Percentiles rank a stretch among this genome's conserved stretches.
Evolutionary conservation across 2,329 filamentous ascomycete species (phyloP).

Genomic region (Teratosphaeriaceae sp.): DNA sequence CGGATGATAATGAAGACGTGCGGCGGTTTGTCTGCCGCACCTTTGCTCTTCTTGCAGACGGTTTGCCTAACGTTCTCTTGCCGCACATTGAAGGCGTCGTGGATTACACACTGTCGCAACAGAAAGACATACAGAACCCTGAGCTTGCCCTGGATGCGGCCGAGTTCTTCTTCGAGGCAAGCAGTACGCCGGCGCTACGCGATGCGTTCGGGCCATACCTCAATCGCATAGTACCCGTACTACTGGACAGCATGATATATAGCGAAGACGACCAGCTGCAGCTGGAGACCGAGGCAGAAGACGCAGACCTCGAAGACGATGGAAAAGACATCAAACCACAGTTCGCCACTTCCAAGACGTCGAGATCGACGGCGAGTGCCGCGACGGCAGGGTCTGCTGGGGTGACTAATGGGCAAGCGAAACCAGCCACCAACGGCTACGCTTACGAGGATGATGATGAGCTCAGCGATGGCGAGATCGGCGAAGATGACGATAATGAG

Average conservation of each 20-base stretch:
- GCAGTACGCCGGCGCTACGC: slow-evolving; percentile 78
- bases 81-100: slow-evolving; percentile 85
- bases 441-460: slow-evolving; percentile 57
- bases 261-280: slow-evolving; percentile 86
- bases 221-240: slow-evolving; percentile 76
- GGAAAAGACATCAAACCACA: slow-evolving; percentile 86
- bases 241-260: slow-evolving; percentile 94
- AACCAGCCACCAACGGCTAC: slow-evolving; percentile 30
- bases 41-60: slow-evolving; percentile 87
- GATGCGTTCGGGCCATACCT: slow-evolving; percentile 70
- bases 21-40: slow-evolving; percentile 88
- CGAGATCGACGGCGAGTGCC: slow-evolving; percentile 50
- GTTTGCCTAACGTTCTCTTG: slow-evolving; percentile 80
- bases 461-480: slow-evolving; percentile 82
- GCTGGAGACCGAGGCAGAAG: slow-evolving; percentile 68
- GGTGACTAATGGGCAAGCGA: slow-evolving; percentile 46
- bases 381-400: slow-evolving; percentile 49
- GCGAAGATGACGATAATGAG: slow-evolving; percentile 66
- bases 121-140: slow-evolving; percentile 72
- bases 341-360: slow-evolving; percentile 62
- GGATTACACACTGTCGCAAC: slow-evolving; percentile 87
- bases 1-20: slow-evolving; percentile 72
- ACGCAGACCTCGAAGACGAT: slow-evolving; percentile 86
- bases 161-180: slow-evolving; percentile 94
- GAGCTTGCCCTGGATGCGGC: slow-evolving; percentile 90